Conservation (phyloP, 495 filamentous ascomycete genomes). For the Cenococcum geophilum region DNA sequence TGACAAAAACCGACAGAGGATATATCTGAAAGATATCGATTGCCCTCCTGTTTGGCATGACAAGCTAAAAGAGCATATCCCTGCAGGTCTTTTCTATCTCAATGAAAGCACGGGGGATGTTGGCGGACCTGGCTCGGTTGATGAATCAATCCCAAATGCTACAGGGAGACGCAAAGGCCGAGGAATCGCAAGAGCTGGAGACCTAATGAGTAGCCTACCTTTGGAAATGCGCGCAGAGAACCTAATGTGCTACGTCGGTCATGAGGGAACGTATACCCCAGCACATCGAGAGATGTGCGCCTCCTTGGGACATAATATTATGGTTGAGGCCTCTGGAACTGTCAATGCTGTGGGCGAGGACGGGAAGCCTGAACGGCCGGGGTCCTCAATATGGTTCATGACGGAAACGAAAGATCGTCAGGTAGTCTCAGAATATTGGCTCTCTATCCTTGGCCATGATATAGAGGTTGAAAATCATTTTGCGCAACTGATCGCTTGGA, state of each 20-base stretch:
- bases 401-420: slow-evolving; percentile 85
- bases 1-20: slow-evolving; percentile 66
- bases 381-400: slow-evolving; percentile 98
- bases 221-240: slow-evolving; percentile 83
- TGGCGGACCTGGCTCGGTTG: slow-evolving; percentile 45
- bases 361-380: slow-evolving; percentile 62
- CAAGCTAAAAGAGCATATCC: slow-evolving; percentile 67
- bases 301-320: slow-evolving; percentile 90
- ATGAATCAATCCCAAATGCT: slow-evolving; percentile 32
- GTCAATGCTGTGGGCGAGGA: slow-evolving; percentile 48
- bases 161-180: slow-evolving; percentile 39
- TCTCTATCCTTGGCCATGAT: slow-evolving; percentile 85
- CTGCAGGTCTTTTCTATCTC: slow-evolving; percentile 73
- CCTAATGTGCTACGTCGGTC: slow-evolving; percentile 96
- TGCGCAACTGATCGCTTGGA: slow-evolving; percentile 88
- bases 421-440: slow-evolving; percentile 83
- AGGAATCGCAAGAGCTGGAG: slow-evolving; percentile 62
- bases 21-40: slow-evolving; percentile 95
- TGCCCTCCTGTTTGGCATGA: slow-evolving; percentile 80
- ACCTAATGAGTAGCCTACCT: slow-evolving; percentile 92
- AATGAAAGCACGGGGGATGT: slow-evolving; percentile 65
- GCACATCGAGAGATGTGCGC: slow-evolving; percentile 98
- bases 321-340: slow-evolving; percentile 75
- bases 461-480: slow-evolving; percentile 96
- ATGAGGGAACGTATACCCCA: slow-evolving; percentile 95